These are phyloP conservation scores for Ricinus communis DNA, from an alignment of 345 rosid genomes.

Conservation along the genomic window DNA sequence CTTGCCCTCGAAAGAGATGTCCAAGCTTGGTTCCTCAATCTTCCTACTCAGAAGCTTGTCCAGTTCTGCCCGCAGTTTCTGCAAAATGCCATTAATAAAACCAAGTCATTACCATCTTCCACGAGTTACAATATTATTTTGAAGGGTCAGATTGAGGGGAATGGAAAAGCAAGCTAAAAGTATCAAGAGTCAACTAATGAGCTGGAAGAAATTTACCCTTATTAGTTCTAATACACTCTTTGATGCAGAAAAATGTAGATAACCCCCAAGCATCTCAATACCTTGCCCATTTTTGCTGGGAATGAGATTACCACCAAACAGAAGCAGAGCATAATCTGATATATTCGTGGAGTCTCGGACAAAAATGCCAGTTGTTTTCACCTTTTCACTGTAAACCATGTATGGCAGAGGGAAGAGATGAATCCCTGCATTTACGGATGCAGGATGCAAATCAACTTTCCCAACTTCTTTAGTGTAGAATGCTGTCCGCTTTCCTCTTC, in stretches of 20 bases:
- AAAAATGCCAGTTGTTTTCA: slow-evolving; percentile 76
- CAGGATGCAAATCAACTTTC: slow-evolving; percentile 91
- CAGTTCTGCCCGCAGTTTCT: slow-evolving; percentile 81
- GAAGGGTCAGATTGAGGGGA: background rate
- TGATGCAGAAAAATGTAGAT: slow-evolving; percentile 93
- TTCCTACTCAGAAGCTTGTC: slow-evolving; percentile 77
- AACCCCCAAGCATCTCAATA: slow-evolving; percentile 95
- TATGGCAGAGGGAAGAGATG: slow-evolving; percentile 81
- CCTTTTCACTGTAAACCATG: slow-evolving; percentile 88
- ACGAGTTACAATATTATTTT: background rate
- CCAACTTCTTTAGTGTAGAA: slow-evolving; percentile 94
- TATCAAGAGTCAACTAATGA: background rate
- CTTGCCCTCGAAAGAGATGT: slow-evolving; percentile 72
- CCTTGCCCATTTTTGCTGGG: slow-evolving; percentile 77
- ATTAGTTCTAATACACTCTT: slow-evolving; percentile 75
- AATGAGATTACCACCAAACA: slow-evolving; percentile 81
- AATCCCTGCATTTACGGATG: slow-evolving; percentile 83
- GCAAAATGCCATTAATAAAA: slow-evolving; percentile 19
- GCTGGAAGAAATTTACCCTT: slow-evolving; percentile 38
- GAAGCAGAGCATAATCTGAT: slow-evolving; percentile 91
- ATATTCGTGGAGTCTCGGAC: slow-evolving; percentile 88
- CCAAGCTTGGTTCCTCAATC: slow-evolving; percentile 82
- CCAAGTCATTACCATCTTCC: background rate
- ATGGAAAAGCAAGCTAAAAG: background rate
- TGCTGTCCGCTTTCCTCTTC: slow-evolving; percentile 87